These are phyloP conservation scores for Lachancea sp. DNA, from an alignment of 805 yeast genomes.

Conservation along the genomic window DNA sequence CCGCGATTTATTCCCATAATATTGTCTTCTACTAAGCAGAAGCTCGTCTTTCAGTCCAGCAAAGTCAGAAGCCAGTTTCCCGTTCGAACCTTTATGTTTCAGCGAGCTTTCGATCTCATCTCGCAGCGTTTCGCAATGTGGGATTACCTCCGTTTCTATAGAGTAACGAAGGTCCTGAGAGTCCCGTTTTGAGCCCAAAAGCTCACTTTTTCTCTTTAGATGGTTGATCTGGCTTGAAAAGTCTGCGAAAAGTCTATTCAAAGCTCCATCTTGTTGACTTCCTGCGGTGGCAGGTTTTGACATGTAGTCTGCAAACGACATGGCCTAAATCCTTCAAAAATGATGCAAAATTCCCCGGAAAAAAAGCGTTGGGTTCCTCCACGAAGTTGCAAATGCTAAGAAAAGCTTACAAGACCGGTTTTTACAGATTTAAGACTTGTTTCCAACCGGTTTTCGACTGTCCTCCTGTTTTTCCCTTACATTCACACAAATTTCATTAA, in stretches of 20 bases:
- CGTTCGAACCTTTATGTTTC: slow-evolving; percentile 7
- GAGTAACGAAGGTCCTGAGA: slow-evolving; percentile 30
- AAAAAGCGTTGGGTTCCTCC: neutral
- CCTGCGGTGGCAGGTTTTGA: neutral
- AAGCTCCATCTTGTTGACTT: neutral
- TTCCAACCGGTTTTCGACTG: neutral
- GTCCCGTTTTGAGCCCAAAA: slow-evolving; percentile 32
- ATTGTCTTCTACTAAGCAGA: slow-evolving; percentile 38
- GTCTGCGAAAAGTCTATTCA: slow-evolving; percentile 1
- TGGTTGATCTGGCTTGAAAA: slow-evolving; percentile 1
- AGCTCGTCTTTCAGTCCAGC: slow-evolving; percentile 43
- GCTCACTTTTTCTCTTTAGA: slow-evolving; percentile 12
- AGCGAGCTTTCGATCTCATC: slow-evolving; percentile 14
- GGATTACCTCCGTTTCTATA: slow-evolving; percentile 21
- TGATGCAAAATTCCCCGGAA: neutral
- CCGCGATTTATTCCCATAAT: slow-evolving; percentile 40
- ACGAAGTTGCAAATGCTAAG: too few species aligned
- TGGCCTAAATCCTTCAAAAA: neutral
- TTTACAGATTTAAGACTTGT: too few species aligned
- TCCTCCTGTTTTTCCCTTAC: neutral
- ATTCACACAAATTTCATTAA: neutral
- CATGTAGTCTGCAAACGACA: slow-evolving; percentile 6
- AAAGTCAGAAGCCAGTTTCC: slow-evolving; percentile 50
- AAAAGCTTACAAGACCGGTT: too few species aligned
- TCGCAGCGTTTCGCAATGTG: slow-evolving; percentile 15